Conservation (phyloP, 2,329 filamentous ascomycete genomes). For the Alternaria metachromatica region DNA sequence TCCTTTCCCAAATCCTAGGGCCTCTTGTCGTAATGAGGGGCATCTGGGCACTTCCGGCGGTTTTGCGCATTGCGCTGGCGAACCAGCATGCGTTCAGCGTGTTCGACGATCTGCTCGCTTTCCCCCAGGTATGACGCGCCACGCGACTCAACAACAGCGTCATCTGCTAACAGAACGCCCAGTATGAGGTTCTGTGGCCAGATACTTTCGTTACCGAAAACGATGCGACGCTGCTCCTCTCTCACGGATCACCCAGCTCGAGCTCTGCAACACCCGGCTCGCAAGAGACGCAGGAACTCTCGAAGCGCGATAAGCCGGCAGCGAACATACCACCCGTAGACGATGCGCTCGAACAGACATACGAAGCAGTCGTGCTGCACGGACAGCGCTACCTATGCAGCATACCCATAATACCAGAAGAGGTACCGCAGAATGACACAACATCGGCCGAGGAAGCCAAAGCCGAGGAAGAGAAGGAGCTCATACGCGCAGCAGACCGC, state of each 20-base stretch:
- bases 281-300: constrained; percentile 46
- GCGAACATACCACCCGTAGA: constrained; percentile 22
- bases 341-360: constrained; percentile 52
- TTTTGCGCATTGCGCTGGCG: constrained; percentile 57
- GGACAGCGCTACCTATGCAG: constrained; percentile 81
- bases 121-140: constrained; percentile 72
- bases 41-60: constrained; percentile 57
- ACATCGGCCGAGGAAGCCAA: constrained; percentile 71
- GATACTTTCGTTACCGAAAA: constrained; percentile 74
- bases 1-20: constrained; percentile 1
- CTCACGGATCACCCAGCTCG: constrained; percentile 33
- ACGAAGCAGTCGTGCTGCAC: constrained; percentile 77
- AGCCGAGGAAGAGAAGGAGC: constrained; percentile 79
- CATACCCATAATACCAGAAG: constrained; percentile 72
- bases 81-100: constrained; percentile 76
- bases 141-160: not conserved
- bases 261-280: constrained; percentile 37
- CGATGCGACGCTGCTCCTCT: constrained; percentile 69
- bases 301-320: constrained; percentile 35
- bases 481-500: constrained; percentile 75
- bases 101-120: constrained; percentile 84
- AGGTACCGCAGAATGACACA: constrained; percentile 62
- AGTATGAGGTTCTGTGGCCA: constrained; percentile 84
- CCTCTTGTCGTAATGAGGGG: constrained; percentile 45
- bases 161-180: constrained; percentile 20